Percentiles rank a stretch among this genome's conserved stretches.
These are phyloP conservation scores for Glutinoglossum americanum DNA, from an alignment of 495 filamentous ascomycete genomes.

Conservation along the genomic window DNA sequence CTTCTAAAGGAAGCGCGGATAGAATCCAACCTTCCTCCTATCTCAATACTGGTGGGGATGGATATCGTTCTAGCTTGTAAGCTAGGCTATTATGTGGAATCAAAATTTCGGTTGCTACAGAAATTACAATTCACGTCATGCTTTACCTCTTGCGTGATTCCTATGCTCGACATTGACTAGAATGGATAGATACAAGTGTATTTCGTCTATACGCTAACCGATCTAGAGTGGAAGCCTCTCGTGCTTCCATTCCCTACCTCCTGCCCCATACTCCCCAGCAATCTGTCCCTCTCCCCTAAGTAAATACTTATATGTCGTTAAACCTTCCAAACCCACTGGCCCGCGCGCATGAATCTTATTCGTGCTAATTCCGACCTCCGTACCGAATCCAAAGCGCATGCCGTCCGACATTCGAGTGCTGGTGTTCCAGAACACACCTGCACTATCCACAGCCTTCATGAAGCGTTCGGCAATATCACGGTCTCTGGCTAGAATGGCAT, in stretches of 20 bases:
- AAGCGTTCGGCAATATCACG: conserved; percentile 47
- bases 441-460: conserved; percentile 66
- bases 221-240: conserved; percentile 24
- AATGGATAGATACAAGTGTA: neutral
- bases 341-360: conserved; percentile 95
- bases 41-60: neutral
- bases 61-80: neutral
- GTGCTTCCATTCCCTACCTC: conserved; percentile 50
- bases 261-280: conserved; percentile 46
- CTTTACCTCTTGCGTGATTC: neutral
- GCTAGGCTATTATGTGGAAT: neutral
- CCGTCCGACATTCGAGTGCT: conserved; percentile 89
- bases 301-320: conserved; percentile 95
- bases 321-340: conserved; percentile 78
- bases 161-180: neutral
- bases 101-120: neutral
- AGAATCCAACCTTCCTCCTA: neutral
- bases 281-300: conserved; percentile 62
- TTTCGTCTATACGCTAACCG: neutral
- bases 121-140: neutral
- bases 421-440: conserved; percentile 93
- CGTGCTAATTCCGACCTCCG: conserved; percentile 93
- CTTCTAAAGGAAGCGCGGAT: neutral
- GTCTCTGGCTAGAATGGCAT: conserved; percentile 62
- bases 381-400: conserved; percentile 92